A percentile compares a stretch with the other conserved stretches of the same genome.
Evolutionary conservation across 768 basidiomycete species (phyloP).

Genomic region (Lactifluus echinatus): DNA sequence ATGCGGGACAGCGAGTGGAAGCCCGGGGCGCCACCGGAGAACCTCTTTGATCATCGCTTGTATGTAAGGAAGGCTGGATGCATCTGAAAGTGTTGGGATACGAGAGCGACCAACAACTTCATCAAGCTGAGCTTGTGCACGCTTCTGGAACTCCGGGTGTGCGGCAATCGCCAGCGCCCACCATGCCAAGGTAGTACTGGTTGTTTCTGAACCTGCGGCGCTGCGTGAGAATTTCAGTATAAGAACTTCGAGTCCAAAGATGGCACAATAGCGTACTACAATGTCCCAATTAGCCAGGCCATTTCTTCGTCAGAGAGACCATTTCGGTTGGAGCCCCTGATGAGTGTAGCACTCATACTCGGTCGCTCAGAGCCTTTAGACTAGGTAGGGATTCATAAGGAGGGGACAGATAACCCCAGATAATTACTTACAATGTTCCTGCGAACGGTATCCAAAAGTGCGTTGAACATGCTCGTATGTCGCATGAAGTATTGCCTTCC

Average conservation of each 20-base stretch:
- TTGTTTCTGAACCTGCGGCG: not conserved
- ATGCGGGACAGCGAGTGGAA: not conserved
- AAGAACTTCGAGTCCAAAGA: not conserved
- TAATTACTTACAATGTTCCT: not conserved
- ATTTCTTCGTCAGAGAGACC: slow-evolving; percentile 14
- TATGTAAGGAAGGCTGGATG: not conserved
- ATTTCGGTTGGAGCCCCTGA: not conserved
- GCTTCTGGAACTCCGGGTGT: slow-evolving; percentile 14
- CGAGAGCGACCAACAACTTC: slow-evolving; percentile 8
- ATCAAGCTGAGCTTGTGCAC: slow-evolving; percentile 7
- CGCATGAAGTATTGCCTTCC: not conserved
- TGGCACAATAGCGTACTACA: slow-evolving; percentile 3
- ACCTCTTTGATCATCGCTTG: slow-evolving; percentile 3
- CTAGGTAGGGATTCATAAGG: not conserved
- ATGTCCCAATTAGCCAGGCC: slow-evolving; percentile 16
- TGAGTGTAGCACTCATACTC: slow-evolving; percentile 3
- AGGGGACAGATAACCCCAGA: not conserved
- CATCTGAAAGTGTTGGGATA: not conserved
- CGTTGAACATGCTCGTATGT: not conserved
- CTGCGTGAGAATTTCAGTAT: not conserved
- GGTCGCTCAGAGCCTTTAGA: slow-evolving; percentile 2
- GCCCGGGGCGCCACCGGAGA: slow-evolving; percentile 2
- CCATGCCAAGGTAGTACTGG: slow-evolving; percentile 2
- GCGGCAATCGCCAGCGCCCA: slow-evolving; percentile 17
- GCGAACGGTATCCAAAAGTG: not conserved